These are phyloP conservation scores for Mycena citricolor DNA, from an alignment of 1,284 basidiomycete species.

Conservation along the genomic window DNA sequence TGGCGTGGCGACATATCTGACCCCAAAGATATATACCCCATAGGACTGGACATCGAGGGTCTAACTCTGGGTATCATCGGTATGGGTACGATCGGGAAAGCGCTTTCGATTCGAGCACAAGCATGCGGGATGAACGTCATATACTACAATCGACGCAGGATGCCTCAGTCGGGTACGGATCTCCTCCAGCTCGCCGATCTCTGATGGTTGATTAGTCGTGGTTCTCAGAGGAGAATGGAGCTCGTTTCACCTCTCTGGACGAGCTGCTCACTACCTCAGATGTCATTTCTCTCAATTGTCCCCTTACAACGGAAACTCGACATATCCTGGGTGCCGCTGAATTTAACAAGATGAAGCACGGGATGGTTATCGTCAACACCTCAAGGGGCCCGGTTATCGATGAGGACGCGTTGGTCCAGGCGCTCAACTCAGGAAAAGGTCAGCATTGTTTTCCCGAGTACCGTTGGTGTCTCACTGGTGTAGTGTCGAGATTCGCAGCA, in stretches of 20 bases:
- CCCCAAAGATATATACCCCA: constrained; percentile 11
- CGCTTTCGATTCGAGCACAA: constrained; percentile 20
- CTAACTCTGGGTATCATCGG: constrained; percentile 24
- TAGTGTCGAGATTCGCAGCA: constrained; percentile 19
- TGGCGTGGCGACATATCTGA: constrained; percentile 19
- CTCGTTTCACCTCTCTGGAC: constrained; percentile 19
- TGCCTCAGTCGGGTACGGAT: constrained; percentile 16
- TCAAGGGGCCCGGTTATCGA: constrained; percentile 22
- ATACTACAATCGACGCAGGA: constrained; percentile 20
- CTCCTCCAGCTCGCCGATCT: too few species aligned
- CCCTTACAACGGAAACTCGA: constrained; percentile 19
- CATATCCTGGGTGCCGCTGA: constrained; percentile 21
- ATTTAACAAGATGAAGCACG: constrained; percentile 23
- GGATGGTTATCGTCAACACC: constrained; percentile 24
- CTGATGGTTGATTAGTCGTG: too few species aligned
- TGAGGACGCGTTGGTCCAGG: constrained; percentile 23
- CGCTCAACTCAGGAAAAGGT: constrained; percentile 24
- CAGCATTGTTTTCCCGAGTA: neutral
- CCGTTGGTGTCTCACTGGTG: neutral
- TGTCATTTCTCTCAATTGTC: constrained; percentile 23
- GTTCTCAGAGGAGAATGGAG: constrained; percentile 15
- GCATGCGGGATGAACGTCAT: constrained; percentile 26
- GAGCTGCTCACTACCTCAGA: constrained; percentile 20
- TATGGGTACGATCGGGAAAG: constrained; percentile 22
- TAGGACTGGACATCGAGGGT: constrained; percentile 18